Base-by-base conservation (phyloP, 1,139 yeast species). In the Wickerhamiella infanticola region DNA sequence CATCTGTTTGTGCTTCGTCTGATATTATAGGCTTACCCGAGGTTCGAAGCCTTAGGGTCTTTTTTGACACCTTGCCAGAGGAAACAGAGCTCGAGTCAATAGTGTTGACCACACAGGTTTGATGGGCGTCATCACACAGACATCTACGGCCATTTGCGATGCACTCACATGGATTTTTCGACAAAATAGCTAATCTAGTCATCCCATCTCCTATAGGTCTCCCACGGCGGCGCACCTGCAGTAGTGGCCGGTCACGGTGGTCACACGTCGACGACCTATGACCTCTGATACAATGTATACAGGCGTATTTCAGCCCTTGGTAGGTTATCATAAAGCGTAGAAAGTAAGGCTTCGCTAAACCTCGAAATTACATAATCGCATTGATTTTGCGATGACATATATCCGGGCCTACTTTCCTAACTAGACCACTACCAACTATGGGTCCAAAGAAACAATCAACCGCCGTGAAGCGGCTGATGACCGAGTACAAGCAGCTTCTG, bases 181-280 rank as follows among this genome's bases (percentile, higher is more conserved):
- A 47, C 4, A 40, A 6, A 4, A 48, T 29, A 2, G 51, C 47
- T 11, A 36, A 25, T 9, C 50, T 37, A 4, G 40, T 46, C 11
- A 48, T 43, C 33, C 47, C 69, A 0, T 51, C 47, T 25, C 47
- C 50, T 11, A 53, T 38, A 24, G 95, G 96, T 44, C 97, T 66
- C 0, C 97, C 97, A 49, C 94, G 74, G 35, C 84, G 75, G 39
- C 95, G 70, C n/a, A 88, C 95, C 55, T 84, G 85, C 24, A 85
- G 77, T 37, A 88, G 66, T 35, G 93, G 86, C 43, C 95, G 69
- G 44, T 74, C 70, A 42, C 81, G 76, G 62, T 90, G 98, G 48
- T 75, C 75, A 61, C 98, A 90, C 47, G 80, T 76, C 3, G 93
- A 79, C 3, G 95, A 82, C 40, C 98, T 66, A 60, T 90, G 98